Evolutionary conservation across 306 rosid species (phyloP), one percentile per base, ranked within the genome.

Genomic region (Lathyrus oleraceus): DNA sequence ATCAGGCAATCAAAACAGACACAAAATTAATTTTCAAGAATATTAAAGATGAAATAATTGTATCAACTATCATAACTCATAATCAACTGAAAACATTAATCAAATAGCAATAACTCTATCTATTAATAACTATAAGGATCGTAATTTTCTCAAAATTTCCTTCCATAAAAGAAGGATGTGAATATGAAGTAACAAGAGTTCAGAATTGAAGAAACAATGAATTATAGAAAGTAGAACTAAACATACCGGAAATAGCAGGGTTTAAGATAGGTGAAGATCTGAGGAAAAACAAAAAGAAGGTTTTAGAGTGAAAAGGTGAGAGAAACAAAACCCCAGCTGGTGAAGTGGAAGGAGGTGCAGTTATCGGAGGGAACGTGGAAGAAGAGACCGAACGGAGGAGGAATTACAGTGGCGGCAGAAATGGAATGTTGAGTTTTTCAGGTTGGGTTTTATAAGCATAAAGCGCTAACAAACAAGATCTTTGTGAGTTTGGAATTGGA

Each of bases 251-350:
- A 74, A 65, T 6, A 62, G 23, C 76, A 38, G 13, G 56, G 39
- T 35, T 35, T 35, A 35, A 72, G 61, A 61, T 69, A 85, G 89
- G 79, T 75, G 74, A 83, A 83, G 96, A 89, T 89, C 95, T 74
- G 85, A 38, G 67, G 27, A 61, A 78, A 0, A 51, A 8, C 8
- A 58, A 39, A 43, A 2, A 15, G 69, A 45, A 70, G 52, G 8
- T 21, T 61, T 45, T 23, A 59, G 54, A 59, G 8, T 28, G 42
- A 43, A 56, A 53, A 74, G 43, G 81, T 11, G 56, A 67, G 54
- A 73, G 73, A 73, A 70, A 76, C 42, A 40, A 75, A 60, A 63
- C 19, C 70, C 42, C 53, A 44, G 11, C 17, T 10, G 45, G 19
- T 19, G 63, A 36, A 77, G 42, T 72, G 11, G 0, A 20, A 54